Evolutionary conservation across 2,329 filamentous ascomycete species (phyloP).

Genomic region (Niveomyces coronatus): DNA sequence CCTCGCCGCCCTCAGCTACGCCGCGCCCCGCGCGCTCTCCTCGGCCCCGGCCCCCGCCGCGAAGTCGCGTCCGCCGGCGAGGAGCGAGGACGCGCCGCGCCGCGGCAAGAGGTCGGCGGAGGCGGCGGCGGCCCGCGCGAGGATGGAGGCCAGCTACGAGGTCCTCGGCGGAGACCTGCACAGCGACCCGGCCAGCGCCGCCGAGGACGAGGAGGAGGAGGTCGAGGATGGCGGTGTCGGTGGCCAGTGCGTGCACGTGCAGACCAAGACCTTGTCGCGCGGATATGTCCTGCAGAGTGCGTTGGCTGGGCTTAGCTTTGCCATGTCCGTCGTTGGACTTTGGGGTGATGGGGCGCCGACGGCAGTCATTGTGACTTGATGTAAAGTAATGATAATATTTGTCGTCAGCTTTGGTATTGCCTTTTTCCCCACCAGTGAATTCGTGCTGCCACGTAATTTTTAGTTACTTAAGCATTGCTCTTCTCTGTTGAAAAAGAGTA

Average conservation of each 20-base stretch:
- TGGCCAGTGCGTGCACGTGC: constrained; percentile 49
- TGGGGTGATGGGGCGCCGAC: constrained; percentile 50
- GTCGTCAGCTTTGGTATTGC: no score
- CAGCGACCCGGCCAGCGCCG: constrained; percentile 36
- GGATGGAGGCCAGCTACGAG: constrained; percentile 64
- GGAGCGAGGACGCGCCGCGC: constrained; percentile 14
- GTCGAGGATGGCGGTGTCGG: constrained; percentile 37
- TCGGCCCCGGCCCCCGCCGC: constrained; percentile 20
- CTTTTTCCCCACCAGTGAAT: no score
- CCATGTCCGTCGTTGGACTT: constrained; percentile 52
- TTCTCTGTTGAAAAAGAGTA: no score
- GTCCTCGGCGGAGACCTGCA: constrained; percentile 48
- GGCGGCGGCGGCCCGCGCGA: constrained; percentile 24
- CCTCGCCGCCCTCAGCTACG: constrained; percentile 52
- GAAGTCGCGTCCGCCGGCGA: constrained; percentile 9
- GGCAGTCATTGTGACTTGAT: constrained; percentile 23
- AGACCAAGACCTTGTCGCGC: constrained; percentile 45
- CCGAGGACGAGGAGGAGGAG: constrained; percentile 43
- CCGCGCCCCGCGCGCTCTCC: constrained; percentile 37
- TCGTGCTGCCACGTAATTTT: no score
- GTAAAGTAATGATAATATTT: no score
- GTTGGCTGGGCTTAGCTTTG: constrained; percentile 46
- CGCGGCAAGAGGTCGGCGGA: constrained; percentile 15
- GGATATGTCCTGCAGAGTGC: constrained; percentile 44
- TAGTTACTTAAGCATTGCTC: no score